Evolutionary conservation across 495 filamentous ascomycete genomes (phyloP).

Genomic region (Oidiodendron maius): DNA sequence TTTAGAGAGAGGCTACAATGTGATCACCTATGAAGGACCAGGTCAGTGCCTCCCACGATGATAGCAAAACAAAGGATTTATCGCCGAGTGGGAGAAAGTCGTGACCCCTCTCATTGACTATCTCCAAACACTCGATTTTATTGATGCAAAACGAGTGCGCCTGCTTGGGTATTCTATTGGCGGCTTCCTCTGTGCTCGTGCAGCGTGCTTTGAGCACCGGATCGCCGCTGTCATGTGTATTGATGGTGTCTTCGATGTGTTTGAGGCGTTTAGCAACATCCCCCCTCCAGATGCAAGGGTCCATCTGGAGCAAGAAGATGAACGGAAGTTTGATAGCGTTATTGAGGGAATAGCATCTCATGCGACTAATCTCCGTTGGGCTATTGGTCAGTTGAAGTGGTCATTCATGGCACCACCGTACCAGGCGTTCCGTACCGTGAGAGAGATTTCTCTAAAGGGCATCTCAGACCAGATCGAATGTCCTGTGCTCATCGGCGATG

Average conservation of each 20-base stretch:
- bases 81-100: constrained; percentile 41
- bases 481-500: not conserved
- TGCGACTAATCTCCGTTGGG: not conserved
- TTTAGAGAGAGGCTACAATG: constrained; percentile 39
- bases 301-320: not conserved
- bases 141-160: constrained; percentile 25
- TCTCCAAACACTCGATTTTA: constrained; percentile 18
- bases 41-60: constrained; percentile 40
- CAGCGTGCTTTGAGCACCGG: constrained; percentile 38
- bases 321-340: not conserved
- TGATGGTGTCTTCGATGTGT: constrained; percentile 32
- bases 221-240: constrained; percentile 32
- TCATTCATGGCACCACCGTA: not conserved
- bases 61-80: constrained; percentile 40
- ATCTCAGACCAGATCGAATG: not conserved
- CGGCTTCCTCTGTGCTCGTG: constrained; percentile 31
- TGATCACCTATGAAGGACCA: constrained; percentile 43
- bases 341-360: not conserved
- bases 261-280: not conserved
- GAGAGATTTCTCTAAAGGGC: not conserved
- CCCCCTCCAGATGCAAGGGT: constrained; percentile 10
- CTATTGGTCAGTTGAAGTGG: not conserved
- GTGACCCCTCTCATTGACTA: constrained; percentile 41
- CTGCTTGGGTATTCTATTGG: constrained; percentile 30
- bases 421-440: not conserved